phyloP scores from a whole-genome alignment of 2,329 filamentous ascomycete genomes.

The Chaetomiaceae sp. region DNA sequence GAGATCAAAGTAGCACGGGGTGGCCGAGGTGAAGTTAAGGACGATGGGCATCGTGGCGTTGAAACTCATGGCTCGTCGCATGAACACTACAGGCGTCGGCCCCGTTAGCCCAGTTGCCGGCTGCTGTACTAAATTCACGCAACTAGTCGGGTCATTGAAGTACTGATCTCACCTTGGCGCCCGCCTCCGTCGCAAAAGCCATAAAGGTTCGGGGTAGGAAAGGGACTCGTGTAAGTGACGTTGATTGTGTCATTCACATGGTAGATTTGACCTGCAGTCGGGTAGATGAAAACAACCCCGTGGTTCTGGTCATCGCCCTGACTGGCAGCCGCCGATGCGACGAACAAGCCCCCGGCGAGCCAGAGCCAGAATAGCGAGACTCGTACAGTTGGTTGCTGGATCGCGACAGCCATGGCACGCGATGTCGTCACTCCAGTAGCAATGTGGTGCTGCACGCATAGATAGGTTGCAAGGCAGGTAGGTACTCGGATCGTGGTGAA shows the following conservation, averaged over 20 bases:
- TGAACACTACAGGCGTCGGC: neutral
- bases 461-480: no score
- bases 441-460: no score
- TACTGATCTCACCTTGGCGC: neutral
- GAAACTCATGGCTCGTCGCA: slow-evolving; percentile 1
- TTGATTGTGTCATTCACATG: slow-evolving; percentile 12
- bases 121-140: no score
- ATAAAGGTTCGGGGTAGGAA: slow-evolving; percentile 12
- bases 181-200: slow-evolving; percentile 7
- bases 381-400: no score
- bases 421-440: no score
- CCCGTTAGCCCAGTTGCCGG: no score
- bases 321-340: neutral
- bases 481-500: no score
- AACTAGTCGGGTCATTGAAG: no score
- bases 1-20: slow-evolving; percentile 14
- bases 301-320: slow-evolving; percentile 5
- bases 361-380: neutral
- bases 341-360: neutral
- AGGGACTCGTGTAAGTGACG: slow-evolving; percentile 14
- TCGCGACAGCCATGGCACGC: no score
- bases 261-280: slow-evolving; percentile 9
- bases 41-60: slow-evolving; percentile 7
- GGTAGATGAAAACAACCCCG: slow-evolving; percentile 13
- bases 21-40: slow-evolving; percentile 11